Evolutionary conservation across 805 yeast genomes (phyloP).

Genomic region (Kluyveromyces dobzhanskii): DNA sequence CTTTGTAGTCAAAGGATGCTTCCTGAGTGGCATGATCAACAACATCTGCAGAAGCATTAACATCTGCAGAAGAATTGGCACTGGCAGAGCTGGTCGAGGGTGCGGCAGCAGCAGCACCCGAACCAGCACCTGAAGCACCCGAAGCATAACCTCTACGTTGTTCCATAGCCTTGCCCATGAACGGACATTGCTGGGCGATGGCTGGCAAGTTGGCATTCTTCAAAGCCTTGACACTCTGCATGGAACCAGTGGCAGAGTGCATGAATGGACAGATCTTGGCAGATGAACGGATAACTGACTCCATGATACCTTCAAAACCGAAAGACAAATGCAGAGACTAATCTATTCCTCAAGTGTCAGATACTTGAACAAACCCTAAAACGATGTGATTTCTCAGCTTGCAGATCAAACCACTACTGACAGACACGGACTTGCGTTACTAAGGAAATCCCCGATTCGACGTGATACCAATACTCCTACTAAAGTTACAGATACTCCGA

Average conservation of each 20-base stretch:
- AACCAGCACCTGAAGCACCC: conserved; percentile 25
- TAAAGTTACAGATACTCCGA: too few relatives aligned
- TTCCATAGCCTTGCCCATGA: conserved; percentile 72
- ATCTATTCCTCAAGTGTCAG: too few relatives aligned
- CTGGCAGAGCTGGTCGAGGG: conserved; percentile 5
- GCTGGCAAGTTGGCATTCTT: conserved; percentile 33
- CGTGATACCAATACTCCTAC: too few relatives aligned
- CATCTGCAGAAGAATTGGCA: conserved; percentile 17
- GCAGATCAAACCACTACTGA: too few relatives aligned
- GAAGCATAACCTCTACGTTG: conserved; percentile 29
- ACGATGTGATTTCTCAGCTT: too few relatives aligned
- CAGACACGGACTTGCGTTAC: too few relatives aligned
- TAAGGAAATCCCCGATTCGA: too few relatives aligned
- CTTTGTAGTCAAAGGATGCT: conserved; percentile 58
- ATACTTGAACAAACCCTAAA: too few relatives aligned
- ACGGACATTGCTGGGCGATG: conserved; percentile 78
- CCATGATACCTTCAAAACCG: conserved; percentile 57
- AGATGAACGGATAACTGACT: conserved; percentile 67
- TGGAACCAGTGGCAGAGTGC: conserved; percentile 28
- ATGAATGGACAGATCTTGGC: conserved; percentile 80
- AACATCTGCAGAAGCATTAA: conserved; percentile 25
- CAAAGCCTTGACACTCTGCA: conserved; percentile 19
- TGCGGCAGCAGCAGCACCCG: conserved; percentile 15
- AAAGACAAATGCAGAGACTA: too few relatives aligned
- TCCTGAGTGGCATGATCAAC: conserved; percentile 40